Evolutionary conservation across 768 basidiomycete genomes (phyloP).

Genomic region (Leccinum arenicola): DNA sequence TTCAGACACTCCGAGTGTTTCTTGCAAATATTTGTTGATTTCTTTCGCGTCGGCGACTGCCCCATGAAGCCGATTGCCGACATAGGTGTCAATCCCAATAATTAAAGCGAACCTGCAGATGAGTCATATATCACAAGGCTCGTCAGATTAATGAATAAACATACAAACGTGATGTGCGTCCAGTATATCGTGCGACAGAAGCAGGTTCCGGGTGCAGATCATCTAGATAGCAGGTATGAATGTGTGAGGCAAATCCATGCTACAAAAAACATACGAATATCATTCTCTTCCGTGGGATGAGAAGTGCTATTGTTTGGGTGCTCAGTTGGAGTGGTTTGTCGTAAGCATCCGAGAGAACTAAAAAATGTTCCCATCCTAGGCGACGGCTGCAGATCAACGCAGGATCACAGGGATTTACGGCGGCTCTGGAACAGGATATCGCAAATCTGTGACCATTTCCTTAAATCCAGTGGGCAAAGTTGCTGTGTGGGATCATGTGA

Average conservation of each 20-base stretch:
- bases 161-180: background rate
- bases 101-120: conserved; percentile 35
- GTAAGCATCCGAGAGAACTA: background rate
- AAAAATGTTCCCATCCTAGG: background rate
- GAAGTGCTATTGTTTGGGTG: background rate
- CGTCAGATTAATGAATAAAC: background rate
- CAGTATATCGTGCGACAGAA: background rate
- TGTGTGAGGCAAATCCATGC: background rate
- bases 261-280: background rate
- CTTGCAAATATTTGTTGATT: conserved; percentile 33
- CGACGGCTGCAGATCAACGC: background rate
- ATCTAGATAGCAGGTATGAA: background rate
- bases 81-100: conserved; percentile 43
- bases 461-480: background rate
- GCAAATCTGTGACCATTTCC: background rate
- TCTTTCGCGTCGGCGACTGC: conserved; percentile 41
- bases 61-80: conserved; percentile 28
- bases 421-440: background rate
- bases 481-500: background rate
- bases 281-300: background rate
- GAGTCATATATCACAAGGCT: too few species aligned
- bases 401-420: background rate
- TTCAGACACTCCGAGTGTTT: conserved; percentile 28
- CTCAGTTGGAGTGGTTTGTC: background rate
- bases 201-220: background rate